These are phyloP conservation scores for Dactylellina leptospora DNA, from an alignment of 2,329 filamentous ascomycete species.

Conservation along the genomic window DNA sequence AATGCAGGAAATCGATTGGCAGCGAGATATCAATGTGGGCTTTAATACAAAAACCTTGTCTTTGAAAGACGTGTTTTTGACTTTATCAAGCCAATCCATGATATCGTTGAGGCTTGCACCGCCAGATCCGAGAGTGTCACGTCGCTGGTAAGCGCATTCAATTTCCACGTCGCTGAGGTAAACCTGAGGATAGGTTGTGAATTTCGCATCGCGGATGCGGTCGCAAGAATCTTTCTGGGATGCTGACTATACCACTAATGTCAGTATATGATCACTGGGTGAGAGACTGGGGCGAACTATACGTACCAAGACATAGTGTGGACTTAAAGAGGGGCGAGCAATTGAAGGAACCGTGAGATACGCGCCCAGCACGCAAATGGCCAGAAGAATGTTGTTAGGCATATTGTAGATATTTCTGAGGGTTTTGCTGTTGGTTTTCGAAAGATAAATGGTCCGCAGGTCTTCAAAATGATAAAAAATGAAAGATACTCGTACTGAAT, in stretches of 20 bases:
- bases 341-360: no score
- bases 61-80: not conserved
- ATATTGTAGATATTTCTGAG: no score
- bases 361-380: no score
- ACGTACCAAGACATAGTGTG: no score
- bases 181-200: not conserved
- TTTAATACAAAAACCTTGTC: not conserved
- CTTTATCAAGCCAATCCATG: not conserved
- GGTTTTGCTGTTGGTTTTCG: no score
- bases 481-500: no score
- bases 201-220: not conserved
- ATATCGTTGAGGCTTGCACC: constrained; percentile 2
- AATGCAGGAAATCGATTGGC: constrained; percentile 24
- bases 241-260: not conserved
- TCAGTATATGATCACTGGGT: not conserved
- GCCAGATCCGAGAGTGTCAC: not conserved
- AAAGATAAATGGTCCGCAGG: no score
- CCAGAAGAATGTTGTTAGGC: no score
- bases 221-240: not conserved
- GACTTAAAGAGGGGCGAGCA: no score
- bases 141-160: constrained; percentile 3
- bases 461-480: no score
- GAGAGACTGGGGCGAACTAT: no score
- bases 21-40: not conserved
- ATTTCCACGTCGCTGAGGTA: not conserved